Percentiles rank a stretch among this genome's conserved stretches.
phyloP scores from a whole-genome alignment of 2,329 filamentous ascomycete genomes.

The Neonectria magnoliae region DNA sequence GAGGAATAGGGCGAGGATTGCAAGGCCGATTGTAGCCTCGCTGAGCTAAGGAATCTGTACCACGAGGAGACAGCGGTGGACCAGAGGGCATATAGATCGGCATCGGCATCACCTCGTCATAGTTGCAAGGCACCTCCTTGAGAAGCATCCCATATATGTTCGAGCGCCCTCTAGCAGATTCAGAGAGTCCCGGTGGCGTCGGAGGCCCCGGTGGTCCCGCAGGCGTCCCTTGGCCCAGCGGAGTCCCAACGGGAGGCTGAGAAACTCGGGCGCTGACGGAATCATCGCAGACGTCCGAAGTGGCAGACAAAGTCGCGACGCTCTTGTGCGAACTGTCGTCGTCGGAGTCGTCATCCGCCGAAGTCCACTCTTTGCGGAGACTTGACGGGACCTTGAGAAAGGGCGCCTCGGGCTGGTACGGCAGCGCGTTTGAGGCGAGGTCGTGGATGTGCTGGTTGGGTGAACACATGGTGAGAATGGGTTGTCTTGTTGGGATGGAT shows the following conservation, averaged over 20 bases:
- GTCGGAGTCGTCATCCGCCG: not conserved
- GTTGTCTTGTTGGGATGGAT: not conserved
- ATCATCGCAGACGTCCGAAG: not conserved
- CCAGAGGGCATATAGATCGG: too few species aligned
- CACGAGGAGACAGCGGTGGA: not conserved
- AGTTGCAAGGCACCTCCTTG: not conserved
- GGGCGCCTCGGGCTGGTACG: not conserved
- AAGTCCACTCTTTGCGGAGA: not conserved
- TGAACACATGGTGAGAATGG: not conserved
- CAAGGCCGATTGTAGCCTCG: not conserved
- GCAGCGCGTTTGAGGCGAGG: not conserved
- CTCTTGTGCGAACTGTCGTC: not conserved
- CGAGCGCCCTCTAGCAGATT: not conserved
- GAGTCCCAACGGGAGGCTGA: not conserved
- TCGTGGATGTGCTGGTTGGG: not conserved
- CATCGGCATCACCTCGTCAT: not conserved
- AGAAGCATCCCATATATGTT: not conserved
- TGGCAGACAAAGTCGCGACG: not conserved
- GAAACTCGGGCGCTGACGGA: not conserved
- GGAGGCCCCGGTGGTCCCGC: too few species aligned
- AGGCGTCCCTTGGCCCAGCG: not conserved
- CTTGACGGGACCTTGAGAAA: not conserved
- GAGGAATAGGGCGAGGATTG: too few species aligned
- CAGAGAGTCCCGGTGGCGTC: not conserved
- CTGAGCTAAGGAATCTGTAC: not conserved